These are phyloP conservation scores for Monilinia vaccinii-corymbosi DNA, from an alignment of 2,329 filamentous ascomycete species.

Conservation along the genomic window DNA sequence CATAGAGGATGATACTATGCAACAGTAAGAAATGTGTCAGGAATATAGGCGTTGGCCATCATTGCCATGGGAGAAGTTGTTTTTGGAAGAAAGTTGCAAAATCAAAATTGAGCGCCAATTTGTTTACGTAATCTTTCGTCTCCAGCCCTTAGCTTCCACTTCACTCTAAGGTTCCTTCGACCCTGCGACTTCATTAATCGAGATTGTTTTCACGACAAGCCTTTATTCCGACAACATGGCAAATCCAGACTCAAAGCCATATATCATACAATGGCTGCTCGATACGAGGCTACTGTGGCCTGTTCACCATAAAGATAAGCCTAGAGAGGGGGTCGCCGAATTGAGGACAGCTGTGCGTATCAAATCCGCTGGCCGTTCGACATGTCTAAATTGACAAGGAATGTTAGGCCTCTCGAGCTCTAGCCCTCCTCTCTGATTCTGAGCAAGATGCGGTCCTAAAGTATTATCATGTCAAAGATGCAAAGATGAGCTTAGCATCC, in stretches of 20 bases:
- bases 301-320: slow-evolving; percentile 31
- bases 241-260: slow-evolving; percentile 7
- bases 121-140: neutral
- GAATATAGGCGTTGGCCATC: neutral
- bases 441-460: slow-evolving; percentile 50
- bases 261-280: slow-evolving; percentile 51
- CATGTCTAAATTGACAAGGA: neutral
- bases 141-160: no score
- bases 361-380: neutral
- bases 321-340: slow-evolving; percentile 31
- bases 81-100: neutral
- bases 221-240: neutral
- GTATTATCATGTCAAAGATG: slow-evolving; percentile 61
- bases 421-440: slow-evolving; percentile 42
- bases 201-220: neutral
- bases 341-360: slow-evolving; percentile 23
- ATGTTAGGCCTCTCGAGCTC: slow-evolving; percentile 42
- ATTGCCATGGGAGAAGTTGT: neutral
- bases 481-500: slow-evolving; percentile 65
- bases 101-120: neutral
- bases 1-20: no score
- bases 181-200: neutral
- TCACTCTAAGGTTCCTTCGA: neutral
- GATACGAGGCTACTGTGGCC: slow-evolving; percentile 53
- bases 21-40: neutral